Evolutionary conservation across 345 rosid genomes (phyloP), one percentile per base, ranked within the genome.

Genomic region (Dimocarpus longan): DNA sequence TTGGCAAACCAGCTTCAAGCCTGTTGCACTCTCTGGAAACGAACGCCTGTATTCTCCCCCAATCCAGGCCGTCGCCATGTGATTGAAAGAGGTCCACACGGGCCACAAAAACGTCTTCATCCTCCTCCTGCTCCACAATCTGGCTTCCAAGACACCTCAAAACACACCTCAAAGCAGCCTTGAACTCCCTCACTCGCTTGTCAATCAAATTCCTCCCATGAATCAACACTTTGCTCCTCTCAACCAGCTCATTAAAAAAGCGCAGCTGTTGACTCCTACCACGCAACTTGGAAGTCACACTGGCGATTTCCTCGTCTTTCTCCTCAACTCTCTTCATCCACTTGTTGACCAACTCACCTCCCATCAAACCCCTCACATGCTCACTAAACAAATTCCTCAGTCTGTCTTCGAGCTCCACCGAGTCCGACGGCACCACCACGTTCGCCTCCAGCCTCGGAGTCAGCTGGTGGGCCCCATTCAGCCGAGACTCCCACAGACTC

Each of bases 1-100:
- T 90, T 5, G 98, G 98, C 62, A 93, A 73, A 10, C 95, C 95
- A 87, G 88, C 91, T 48, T 91, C 90, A 4, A 93, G 83, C 85
- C 98, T 86, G 77, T 87, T 84, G 83, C 92, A 86, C 84, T 93
- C 98, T 80, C 96, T 89, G 52, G 87, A 73, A 66, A 93, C 70
- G 62, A 95, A 32, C 57, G 59, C 62, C 68, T 92, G 89, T 37
- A 90, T 79, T 68, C 85, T 87, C 63, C 59, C 72, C 98, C 97
- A 93, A 81, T 89, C 81, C 60, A 73, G 72, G 5, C 62, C 65
- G 19, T 82, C 86, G 40, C 73, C 82, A n/a, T 65, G 79, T 71
- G 90, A 64, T 76, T 59, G 56, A 71, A 93, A 85, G 75, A 89
- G 87, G 43, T 73, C 80, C 28, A 84, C 74, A 3, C 26, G 82